Evolutionary conservation across 1,284 basidiomycete genomes (phyloP).

Genomic region (Earliella scabrosa): DNA sequence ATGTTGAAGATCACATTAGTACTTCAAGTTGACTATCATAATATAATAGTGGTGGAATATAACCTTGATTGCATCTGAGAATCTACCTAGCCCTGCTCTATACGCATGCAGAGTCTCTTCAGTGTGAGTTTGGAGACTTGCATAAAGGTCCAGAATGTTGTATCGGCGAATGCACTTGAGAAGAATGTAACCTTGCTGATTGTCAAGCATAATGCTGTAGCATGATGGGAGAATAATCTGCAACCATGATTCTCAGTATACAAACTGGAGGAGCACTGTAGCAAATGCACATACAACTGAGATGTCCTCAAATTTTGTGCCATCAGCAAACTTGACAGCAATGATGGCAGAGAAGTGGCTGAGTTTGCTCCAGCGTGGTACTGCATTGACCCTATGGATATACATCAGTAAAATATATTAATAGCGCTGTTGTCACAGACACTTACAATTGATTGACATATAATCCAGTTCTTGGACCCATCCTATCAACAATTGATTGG

Average conservation of each 20-base stretch:
- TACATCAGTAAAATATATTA: too few species aligned
- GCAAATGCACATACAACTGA: too few species aligned
- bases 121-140: background rate
- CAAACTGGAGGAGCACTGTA: too few species aligned
- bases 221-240: background rate
- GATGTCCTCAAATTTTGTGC: constrained; percentile 40
- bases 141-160: background rate
- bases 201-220: background rate
- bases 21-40: too few species aligned
- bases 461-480: too few species aligned
- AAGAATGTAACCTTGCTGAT: background rate
- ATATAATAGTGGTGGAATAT: too few species aligned
- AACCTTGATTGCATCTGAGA: background rate
- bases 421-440: too few species aligned
- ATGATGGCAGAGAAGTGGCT: constrained; percentile 40
- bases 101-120: background rate
- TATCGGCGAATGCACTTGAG: background rate
- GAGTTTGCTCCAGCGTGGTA: constrained; percentile 41
- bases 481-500: constrained; percentile 17
- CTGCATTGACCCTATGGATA: constrained; percentile 4
- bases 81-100: background rate
- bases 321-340: constrained; percentile 39
- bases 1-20: too few species aligned
- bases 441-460: too few species aligned
- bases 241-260: too few species aligned